Evolutionary conservation across 2,329 filamentous ascomycete genomes (phyloP), one percentile per base, ranked within the genome.

Genomic region (Curvularia hawaiiensis): DNA sequence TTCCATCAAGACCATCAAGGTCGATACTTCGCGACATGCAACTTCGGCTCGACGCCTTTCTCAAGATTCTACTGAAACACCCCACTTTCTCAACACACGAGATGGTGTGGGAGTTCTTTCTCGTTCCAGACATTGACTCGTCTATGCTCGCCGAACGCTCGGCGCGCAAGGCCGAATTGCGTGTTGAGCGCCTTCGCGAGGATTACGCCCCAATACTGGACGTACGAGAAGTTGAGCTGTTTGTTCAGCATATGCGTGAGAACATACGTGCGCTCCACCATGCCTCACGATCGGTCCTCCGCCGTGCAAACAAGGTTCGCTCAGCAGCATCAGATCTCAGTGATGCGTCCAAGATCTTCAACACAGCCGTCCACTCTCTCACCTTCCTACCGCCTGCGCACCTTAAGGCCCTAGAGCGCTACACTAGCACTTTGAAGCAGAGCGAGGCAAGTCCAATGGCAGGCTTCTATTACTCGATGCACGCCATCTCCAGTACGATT

Each of bases 31-130:
- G 92, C 62, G 92, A 98, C 67, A 89, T 93, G 50, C 96, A 99
- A 73, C 80, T 92, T 44, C 87, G 90, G 16, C 86, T 97, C 20
- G 92, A 99, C 76, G 89, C 87, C 65, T 97, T 98, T 68, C 79
- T 99, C 66, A 91, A 91, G 64, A 91, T 92, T 18, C 84, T 99
- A 62, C 83, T 99, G 26, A 83, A 86, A 9, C 95, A 99, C 71
- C 90, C 94, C 3, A 98, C 95, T 0, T 97, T 99, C 72, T 86
- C 92, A 0, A 97, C 91, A 0, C 96, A 99, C 71, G 95, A 99
- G 79, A 92, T 98, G 84, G 84, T 99, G 2, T 99, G 95, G 96
- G 95, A 99, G 69, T 99, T 99, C 78, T 97, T 99, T 77, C 84
- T 99, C 0, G 93, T 99, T 12, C 95, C 95, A 1, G 95, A 99